Base-by-base conservation (phyloP, 2,329 filamentous ascomycete genomes). In the Aspergillus proliferans region DNA sequence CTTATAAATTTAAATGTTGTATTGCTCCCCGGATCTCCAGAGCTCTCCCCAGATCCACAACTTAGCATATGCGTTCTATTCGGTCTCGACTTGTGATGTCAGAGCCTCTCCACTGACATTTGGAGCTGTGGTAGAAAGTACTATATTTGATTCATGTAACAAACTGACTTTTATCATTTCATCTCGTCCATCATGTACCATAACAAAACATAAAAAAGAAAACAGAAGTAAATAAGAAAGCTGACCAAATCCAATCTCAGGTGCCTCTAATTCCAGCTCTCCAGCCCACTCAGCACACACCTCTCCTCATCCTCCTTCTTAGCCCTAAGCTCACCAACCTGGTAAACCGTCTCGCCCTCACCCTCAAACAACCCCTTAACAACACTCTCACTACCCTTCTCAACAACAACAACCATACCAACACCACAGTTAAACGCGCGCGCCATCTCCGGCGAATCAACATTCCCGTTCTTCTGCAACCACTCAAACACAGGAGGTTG, bases 391-490 rank as follows among this genome's bases (percentile, higher is more conserved):
- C 86, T 79, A 30, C 74, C 77, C 48, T 79, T 74, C 24, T 80
- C 81, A 2, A 96, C 88, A 4, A 90, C 89, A 26, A 91, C 76
- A 5, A 96, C 87, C 91, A 98, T 97, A 43, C 93, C 93, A 41
- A 98, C 75, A 45, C 93, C 93, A 6, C 86, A 90, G 75, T 98
- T 98, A 80, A 95, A 97, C 2, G 90, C 93, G 50, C 90, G 80
- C 46, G 86, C 89, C 81, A 97, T 94, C 74, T 98, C 93, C 8
- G 75, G 65, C 1, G 84, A 77, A 47, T 78, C 80, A 28, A 97
- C 84, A 52, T 86, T 86, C 42, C 81, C 81, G 9, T 74, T 76
- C 56, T 76, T 71, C 73, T 90, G 89, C 60, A 98, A 78, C 93
- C 93, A 98, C 62, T 78, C 78, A 74, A 97, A 93, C 4, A 96